Base-by-base conservation (phyloP, 2,329 filamentous ascomycete species). In the Boeremia lycopersici region DNA sequence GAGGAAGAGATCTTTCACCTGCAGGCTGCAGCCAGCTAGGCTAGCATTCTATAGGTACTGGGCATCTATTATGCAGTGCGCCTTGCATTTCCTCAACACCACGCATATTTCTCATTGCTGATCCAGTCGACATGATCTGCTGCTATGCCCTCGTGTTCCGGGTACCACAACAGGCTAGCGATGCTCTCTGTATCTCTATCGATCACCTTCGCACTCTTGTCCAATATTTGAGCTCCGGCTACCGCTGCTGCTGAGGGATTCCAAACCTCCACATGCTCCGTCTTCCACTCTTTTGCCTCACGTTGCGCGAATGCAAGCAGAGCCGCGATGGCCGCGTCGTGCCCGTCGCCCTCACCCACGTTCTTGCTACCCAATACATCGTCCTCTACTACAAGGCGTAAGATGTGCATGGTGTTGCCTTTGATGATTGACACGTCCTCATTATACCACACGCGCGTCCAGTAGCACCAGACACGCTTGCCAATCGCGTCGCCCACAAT, bases 201-300 rank as follows among this genome's bases (percentile, higher is more conserved):
- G 17, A 81, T 70, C 13, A 91, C 63, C 8, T 79, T 80, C 2
- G 77, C 74, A 25, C 66, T 69, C 34, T 79, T 74, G 1, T 87
- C 74, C 35, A 88, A 64, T 13, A 60, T 63, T 60, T 70, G 65
- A 10, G 75, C 78, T 36, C 77, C 80, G 26, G 73, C 72, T 28
- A 81, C 51, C 11, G 75, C 72, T 59, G 69, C 71, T 71, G 83
- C 77, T 4, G 82, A 83, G 0, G 93, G 92, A 69, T 95, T 96
- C 93, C 93, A 98, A 46, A 93, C 79, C 71, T 92, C 84, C 3
- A 96, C 84, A 40, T 85, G 81, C 35, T 81, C 79, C 77, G 91
- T 85, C 39, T 83, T 78, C 89, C 90, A 96, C 52, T 84, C 79
- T 3, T 79, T 76, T 1, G 93, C 93, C 74, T 96, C 86, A 8